phyloP scores from a whole-genome alignment of 2,329 filamentous ascomycete species.

The Alternaria metachromatica region DNA sequence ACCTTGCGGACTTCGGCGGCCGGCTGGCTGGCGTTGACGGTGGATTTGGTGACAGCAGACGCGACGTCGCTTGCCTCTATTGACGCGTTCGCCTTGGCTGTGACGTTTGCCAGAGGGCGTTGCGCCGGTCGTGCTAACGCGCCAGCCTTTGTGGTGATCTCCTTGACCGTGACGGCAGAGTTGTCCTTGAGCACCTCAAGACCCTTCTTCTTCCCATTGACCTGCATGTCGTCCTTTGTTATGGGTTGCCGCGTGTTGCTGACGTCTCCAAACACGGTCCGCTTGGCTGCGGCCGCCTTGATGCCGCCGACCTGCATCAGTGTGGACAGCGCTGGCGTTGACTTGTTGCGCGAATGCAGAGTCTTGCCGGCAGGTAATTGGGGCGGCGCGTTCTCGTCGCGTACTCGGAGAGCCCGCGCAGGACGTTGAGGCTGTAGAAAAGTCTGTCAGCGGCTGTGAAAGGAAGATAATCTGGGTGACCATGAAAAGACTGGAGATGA shows the following conservation, averaged over 20 bases:
- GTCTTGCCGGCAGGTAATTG: slow-evolving; percentile 53
- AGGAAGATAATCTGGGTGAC: slow-evolving; percentile 6
- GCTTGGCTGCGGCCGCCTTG: slow-evolving; percentile 72
- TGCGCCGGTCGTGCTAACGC: slow-evolving; percentile 67
- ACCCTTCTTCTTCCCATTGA: slow-evolving; percentile 52
- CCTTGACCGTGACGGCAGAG: slow-evolving; percentile 40
- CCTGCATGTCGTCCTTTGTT: slow-evolving; percentile 63
- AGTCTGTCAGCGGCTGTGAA: slow-evolving; percentile 26
- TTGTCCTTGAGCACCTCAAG: slow-evolving; percentile 45
- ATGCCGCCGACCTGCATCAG: slow-evolving; percentile 61
- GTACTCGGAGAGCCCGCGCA: slow-evolving; percentile 63
- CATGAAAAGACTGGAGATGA: slow-evolving; percentile 5
- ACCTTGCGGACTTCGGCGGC: slow-evolving; percentile 55
- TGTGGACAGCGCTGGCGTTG: slow-evolving; percentile 68
- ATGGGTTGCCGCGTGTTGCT: slow-evolving; percentile 66
- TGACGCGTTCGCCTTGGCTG: slow-evolving; percentile 28
- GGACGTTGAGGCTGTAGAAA: slow-evolving; percentile 71
- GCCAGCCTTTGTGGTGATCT: slow-evolving; percentile 51
- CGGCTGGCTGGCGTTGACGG: slow-evolving; percentile 35
- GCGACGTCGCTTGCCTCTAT: slow-evolving; percentile 23
- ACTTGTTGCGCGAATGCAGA: slow-evolving; percentile 84
- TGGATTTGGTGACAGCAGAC: slow-evolving; percentile 31
- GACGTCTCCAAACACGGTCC: slow-evolving; percentile 81
- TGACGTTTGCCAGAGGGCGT: slow-evolving; percentile 55
- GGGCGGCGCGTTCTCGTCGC: slow-evolving; percentile 72